Base-by-base conservation (phyloP, 2,329 filamentous ascomycete genomes). In the Claviceps sp. region DNA sequence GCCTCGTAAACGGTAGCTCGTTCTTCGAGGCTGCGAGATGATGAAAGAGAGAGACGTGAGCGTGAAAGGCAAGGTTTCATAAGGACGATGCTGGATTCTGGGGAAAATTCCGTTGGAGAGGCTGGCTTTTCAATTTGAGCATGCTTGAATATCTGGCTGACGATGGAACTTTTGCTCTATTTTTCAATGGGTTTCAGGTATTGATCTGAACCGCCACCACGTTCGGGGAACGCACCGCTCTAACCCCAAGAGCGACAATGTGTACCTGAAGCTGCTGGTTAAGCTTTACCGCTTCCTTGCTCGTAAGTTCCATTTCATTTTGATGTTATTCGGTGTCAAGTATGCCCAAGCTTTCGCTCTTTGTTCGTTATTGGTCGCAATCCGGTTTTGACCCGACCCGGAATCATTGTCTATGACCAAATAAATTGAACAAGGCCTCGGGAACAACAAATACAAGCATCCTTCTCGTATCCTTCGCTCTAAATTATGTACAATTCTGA, bases 221-320 rank as follows among this genome's bases (percentile, higher is more conserved):
- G 78, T 82, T 68, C 79, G 79, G 69, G 73, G 68, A 69, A 83
- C 80, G 61, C 89, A 95, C 80, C 88, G 89, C 74, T 88, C 86
- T 82, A 88, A 88, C 64, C 88, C 90, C 69, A 96, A 96, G 87
- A 95, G 86, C 78, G 87, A 95, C 79, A 95, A 96, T 81, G 88
- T 91, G 68, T 95, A 96, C 77, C 80, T 95, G 65, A 91, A 91
- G 82, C 83, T 96, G 71, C 79, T 97, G 71, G 90, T 96, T 75
- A 96, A 96, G 85, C 86, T 95, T 51, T 95, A 95, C 81, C 86
- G 88, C 79, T 95, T 95, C 82, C 77, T 95, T 72, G 84, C 88
- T 68, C 88, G 89, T 94, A 88, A 38, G 49, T 50, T n/a, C 3
- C 14, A 22, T 14, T 49, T 13, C 9, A 36, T 7, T 26, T 75